phyloP scores from a whole-genome alignment of 2,329 filamentous ascomycete species.

The Sclerotinia glacialis region DNA sequence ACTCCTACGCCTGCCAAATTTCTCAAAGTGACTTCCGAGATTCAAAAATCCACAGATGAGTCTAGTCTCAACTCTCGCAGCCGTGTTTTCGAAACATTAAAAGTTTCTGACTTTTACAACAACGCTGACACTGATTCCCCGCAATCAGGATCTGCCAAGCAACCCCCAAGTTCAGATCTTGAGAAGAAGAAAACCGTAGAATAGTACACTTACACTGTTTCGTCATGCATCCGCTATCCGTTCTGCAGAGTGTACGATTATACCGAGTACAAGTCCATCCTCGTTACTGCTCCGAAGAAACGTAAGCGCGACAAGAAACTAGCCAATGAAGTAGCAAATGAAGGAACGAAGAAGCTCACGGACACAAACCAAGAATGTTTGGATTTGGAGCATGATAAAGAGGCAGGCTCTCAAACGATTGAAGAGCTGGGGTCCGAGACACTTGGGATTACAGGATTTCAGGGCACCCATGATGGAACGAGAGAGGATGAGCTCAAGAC shows the following conservation, averaged over 20 bases:
- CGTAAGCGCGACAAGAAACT: too few relatives aligned
- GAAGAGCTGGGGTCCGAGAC: not conserved
- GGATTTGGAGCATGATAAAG: not conserved
- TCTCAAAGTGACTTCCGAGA: not conserved
- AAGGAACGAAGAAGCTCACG: too few relatives aligned
- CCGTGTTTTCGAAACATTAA: not conserved
- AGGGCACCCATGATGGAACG: not conserved
- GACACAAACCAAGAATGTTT: not conserved
- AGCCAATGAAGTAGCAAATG: too few relatives aligned
- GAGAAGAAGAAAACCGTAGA: too few relatives aligned
- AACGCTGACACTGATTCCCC: not conserved
- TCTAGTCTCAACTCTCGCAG: not conserved
- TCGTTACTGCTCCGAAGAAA: too few relatives aligned
- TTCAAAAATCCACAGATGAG: not conserved
- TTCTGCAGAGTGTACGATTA: too few relatives aligned
- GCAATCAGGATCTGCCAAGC: not conserved
- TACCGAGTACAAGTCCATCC: too few relatives aligned
- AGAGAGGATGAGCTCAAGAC: not conserved
- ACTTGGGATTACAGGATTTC: not conserved
- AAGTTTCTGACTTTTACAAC: not conserved
- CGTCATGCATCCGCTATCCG: too few relatives aligned
- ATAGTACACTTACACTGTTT: not conserved
- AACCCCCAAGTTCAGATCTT: too few relatives aligned
- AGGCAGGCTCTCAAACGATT: not conserved
- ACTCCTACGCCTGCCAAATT: fast-evolving